phyloP scores from a whole-genome alignment of 202 grass and related monocot genomes.

The Schoenoplectus tabernaemontani region DNA sequence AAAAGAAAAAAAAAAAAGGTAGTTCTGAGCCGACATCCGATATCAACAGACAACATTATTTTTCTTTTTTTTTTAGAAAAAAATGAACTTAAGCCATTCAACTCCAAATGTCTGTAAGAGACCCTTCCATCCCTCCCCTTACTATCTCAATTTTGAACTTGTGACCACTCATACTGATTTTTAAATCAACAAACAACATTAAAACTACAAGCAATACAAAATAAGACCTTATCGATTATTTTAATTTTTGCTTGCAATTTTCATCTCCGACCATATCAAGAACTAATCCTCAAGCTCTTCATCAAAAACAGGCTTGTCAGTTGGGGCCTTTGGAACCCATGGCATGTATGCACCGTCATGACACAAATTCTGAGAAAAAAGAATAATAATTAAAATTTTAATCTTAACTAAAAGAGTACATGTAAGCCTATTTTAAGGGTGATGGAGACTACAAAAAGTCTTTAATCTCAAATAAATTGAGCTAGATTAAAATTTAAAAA shows the following conservation, averaged over 20 bases:
- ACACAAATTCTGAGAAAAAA: conserved; percentile 49
- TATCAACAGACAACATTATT: neutral
- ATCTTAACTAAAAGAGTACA: neutral
- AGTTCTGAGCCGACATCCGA: neutral
- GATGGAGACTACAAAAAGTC: no score
- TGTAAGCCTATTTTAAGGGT: neutral
- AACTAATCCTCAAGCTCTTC: conserved; percentile 21
- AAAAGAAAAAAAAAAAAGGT: neutral
- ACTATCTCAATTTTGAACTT: neutral
- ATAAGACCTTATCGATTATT: neutral
- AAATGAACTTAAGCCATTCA: neutral
- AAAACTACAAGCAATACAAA: neutral
- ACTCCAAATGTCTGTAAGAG: neutral
- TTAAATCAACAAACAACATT: neutral
- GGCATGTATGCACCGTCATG: conserved; percentile 67
- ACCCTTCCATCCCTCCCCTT: neutral
- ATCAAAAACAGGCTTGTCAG: conserved; percentile 34
- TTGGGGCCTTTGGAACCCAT: conserved; percentile 41
- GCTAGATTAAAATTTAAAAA: no score
- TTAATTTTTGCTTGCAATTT: neutral
- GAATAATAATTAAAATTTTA: neutral
- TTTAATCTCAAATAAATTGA: no score
- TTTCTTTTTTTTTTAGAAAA: neutral
- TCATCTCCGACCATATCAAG: neutral
- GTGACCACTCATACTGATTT: neutral